These are phyloP conservation scores for Circinella umbellata DNA, from an alignment of 371 early-diverging fungal species.

Conservation along the genomic window DNA sequence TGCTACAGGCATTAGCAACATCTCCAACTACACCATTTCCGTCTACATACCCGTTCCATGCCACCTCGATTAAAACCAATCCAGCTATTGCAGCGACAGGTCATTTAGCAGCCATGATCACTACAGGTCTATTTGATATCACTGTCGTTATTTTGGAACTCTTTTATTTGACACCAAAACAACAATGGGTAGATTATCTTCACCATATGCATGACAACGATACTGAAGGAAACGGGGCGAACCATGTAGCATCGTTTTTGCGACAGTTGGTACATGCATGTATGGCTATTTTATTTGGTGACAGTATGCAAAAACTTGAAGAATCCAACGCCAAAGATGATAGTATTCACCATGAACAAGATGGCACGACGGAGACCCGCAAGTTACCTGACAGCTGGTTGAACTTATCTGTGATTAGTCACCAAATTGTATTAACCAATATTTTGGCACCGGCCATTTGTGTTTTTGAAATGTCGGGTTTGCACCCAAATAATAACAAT, in stretches of 20 bases:
- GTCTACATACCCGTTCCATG: conserved; percentile 43
- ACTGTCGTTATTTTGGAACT: conserved; percentile 53
- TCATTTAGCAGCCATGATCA: conserved; percentile 41
- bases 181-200: conserved; percentile 48
- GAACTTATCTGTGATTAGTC: conserved; percentile 58
- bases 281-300: conserved; percentile 54
- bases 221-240: conserved; percentile 40
- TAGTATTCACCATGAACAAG: conserved; percentile 26
- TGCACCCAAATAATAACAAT: conserved; percentile 22
- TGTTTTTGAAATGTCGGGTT: conserved; percentile 52
- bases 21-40: conserved; percentile 48
- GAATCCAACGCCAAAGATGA: conserved; percentile 31
- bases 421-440: conserved; percentile 54
- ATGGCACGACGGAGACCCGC: conserved; percentile 25
- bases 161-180: conserved; percentile 47
- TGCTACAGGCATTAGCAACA: conserved; percentile 48
- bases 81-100: conserved; percentile 18
- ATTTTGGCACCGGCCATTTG: conserved; percentile 57
- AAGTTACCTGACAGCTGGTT: conserved; percentile 63
- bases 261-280: conserved; percentile 58
- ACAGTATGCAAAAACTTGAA: conserved; percentile 32
- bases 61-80: conserved; percentile 21
- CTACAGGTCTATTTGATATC: conserved; percentile 54
- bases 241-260: conserved; percentile 56
- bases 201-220: conserved; percentile 37